Conservation (phyloP, 2,329 filamentous ascomycete species). For the Cladophialophora carrionii region DNA sequence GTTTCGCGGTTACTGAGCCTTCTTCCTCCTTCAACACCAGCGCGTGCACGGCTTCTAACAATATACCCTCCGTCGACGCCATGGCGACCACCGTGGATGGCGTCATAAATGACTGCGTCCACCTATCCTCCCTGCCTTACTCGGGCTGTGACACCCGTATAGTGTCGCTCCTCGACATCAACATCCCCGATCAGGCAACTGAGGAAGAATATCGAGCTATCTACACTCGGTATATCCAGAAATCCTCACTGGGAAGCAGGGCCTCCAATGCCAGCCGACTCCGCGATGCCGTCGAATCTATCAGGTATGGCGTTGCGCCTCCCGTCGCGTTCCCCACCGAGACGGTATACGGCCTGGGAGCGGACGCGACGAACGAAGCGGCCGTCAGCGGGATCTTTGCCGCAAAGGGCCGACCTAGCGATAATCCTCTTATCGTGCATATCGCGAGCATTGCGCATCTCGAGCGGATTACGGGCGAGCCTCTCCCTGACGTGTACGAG, state of each 20-base stretch:
- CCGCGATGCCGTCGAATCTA: conserved; percentile 32
- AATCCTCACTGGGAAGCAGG: neutral
- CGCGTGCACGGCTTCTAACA: neutral
- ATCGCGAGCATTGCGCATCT: conserved; percentile 49
- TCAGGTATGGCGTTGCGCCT: conserved; percentile 35
- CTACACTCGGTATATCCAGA: conserved; percentile 26
- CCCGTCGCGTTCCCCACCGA: conserved; percentile 97
- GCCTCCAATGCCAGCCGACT: conserved; percentile 27
- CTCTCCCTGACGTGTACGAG: conserved; percentile 74
- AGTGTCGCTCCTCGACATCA: conserved; percentile 28
- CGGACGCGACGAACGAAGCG: conserved; percentile 82
- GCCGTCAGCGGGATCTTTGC: conserved; percentile 91
- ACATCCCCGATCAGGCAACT: conserved; percentile 32
- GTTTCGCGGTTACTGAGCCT: neutral
- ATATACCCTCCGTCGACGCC: conserved; percentile 1
- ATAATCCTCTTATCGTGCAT: conserved; percentile 95
- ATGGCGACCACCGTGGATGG: conserved; percentile 29
- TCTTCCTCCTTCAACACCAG: neutral
- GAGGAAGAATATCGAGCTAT: conserved; percentile 35
- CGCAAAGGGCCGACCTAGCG: conserved; percentile 85
- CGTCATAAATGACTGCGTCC: conserved; percentile 14
- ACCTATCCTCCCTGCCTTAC: conserved; percentile 29
- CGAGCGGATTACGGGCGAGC: conserved; percentile 30
- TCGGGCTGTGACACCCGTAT: conserved; percentile 36
- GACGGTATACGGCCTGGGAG: conserved; percentile 96